Evolutionary conservation across 139 green algal genomes (phyloP).

Genomic region (Chlamydomonas incerta): DNA sequence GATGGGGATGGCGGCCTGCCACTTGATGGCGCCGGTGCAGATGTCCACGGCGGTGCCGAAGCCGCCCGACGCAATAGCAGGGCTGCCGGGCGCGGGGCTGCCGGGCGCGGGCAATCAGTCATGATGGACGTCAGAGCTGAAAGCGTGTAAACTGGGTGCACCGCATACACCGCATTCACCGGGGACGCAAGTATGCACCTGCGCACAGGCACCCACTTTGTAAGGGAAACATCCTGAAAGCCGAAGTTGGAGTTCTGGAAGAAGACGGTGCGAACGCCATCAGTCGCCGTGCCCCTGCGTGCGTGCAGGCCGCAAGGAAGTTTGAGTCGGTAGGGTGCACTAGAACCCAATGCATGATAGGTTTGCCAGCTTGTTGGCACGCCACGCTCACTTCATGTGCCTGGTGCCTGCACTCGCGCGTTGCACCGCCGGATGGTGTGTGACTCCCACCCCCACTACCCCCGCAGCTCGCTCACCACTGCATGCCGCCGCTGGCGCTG

Average conservation of each 20-base stretch:
- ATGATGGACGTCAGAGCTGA: too few relatives aligned
- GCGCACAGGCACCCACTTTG: not conserved
- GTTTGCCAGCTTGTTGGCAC: too few relatives aligned
- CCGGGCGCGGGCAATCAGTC: too few relatives aligned
- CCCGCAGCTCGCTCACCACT: not conserved
- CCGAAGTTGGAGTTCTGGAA: not conserved
- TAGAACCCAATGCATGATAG: too few relatives aligned
- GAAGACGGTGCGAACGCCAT: not conserved
- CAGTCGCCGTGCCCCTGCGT: not conserved
- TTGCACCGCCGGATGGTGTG: too few relatives aligned
- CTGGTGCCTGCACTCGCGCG: too few relatives aligned
- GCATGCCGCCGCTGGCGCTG: not conserved
- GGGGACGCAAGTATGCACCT: too few relatives aligned
- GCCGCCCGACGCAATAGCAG: not conserved
- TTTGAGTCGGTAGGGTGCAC: too few relatives aligned
- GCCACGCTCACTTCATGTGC: too few relatives aligned
- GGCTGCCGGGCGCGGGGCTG: not conserved
- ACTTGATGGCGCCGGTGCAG: not conserved
- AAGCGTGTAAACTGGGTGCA: too few relatives aligned
- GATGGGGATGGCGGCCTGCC: not conserved
- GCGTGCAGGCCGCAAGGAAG: not conserved
- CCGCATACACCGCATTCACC: too few relatives aligned
- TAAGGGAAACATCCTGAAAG: not conserved
- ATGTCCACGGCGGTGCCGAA: slow-evolving; percentile 1
- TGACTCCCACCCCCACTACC: too few relatives aligned